A percentile compares a stretch with the other conserved stretches of the same genome.
Conservation (phyloP, 305 asterid species). For the Solanum chacoense region DNA sequence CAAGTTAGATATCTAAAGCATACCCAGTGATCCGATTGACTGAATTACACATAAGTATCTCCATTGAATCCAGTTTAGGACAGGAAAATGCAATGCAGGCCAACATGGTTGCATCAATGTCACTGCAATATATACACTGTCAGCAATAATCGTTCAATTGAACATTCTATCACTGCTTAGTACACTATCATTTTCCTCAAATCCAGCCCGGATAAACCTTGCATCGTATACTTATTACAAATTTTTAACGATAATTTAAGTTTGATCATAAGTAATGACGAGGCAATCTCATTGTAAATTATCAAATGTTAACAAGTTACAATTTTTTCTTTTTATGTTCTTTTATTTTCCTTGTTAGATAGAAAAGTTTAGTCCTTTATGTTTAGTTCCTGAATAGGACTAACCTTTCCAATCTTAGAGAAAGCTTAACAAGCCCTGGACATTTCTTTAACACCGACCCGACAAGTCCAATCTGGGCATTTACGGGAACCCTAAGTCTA, state of each 20-base stretch:
- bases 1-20: neutral
- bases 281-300: neutral
- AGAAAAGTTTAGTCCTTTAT: neutral
- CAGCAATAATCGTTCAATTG: neutral
- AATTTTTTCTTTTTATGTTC: neutral
- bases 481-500: conserved; percentile 64
- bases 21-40: conserved; percentile 86
- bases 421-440: conserved; percentile 52
- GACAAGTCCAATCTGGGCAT: conserved; percentile 61
- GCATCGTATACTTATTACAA: neutral
- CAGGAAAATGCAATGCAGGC: conserved; percentile 98
- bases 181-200: neutral
- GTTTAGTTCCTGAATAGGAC: neutral
- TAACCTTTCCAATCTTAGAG: conserved; percentile 81
- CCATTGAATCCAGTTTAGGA: conserved; percentile 67
- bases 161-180: neutral
- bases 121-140: conserved; percentile 37
- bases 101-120: conserved; percentile 73
- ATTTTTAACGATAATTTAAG: neutral
- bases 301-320: neutral
- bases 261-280: neutral
- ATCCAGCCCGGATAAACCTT: neutral
- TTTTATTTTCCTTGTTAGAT: neutral
- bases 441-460: conserved; percentile 92
- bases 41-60: conserved; percentile 53